These are phyloP conservation scores for Venturia asperata DNA, from an alignment of 2,329 filamentous ascomycete species.

Conservation along the genomic window DNA sequence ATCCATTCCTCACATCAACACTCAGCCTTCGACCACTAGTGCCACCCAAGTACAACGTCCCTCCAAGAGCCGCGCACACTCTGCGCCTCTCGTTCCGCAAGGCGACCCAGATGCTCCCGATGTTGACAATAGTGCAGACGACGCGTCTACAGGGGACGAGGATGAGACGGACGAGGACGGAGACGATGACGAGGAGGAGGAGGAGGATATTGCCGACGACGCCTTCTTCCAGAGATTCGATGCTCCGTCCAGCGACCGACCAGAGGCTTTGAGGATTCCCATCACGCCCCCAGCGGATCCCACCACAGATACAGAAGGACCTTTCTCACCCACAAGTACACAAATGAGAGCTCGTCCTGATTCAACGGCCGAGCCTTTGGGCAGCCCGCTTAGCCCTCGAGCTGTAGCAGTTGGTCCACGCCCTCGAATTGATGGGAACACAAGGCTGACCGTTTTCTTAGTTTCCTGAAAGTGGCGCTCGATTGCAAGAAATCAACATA, in stretches of 20 bases:
- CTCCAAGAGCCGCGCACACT: constrained; percentile 32
- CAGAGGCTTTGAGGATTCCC: constrained; percentile 23
- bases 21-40: constrained; percentile 9
- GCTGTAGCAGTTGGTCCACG: not conserved
- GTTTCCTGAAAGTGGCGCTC: constrained; percentile 22
- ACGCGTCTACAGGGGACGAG: constrained; percentile 54
- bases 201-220: constrained; percentile 32
- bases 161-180: constrained; percentile 16
- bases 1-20: not conserved
- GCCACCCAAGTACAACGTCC: constrained; percentile 24
- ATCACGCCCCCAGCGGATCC: constrained; percentile 21
- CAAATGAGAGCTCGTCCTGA: constrained; percentile 20
- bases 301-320: constrained; percentile 33
- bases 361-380: constrained; percentile 20
- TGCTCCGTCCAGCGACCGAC: constrained; percentile 22
- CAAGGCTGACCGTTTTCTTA: constrained; percentile 13
- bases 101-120: constrained; percentile 23
- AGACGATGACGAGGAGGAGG: constrained; percentile 27
- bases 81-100: constrained; percentile 31
- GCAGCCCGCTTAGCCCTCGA: constrained; percentile 18
- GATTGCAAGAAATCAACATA: constrained; percentile 50
- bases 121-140: constrained; percentile 22
- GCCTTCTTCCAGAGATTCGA: constrained; percentile 38
- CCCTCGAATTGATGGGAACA: not conserved
- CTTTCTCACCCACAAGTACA: constrained; percentile 32